Evolutionary conservation across 2,329 filamentous ascomycete species (phyloP), one percentile per base, ranked within the genome.

Genomic region (Venturia aucupariae): DNA sequence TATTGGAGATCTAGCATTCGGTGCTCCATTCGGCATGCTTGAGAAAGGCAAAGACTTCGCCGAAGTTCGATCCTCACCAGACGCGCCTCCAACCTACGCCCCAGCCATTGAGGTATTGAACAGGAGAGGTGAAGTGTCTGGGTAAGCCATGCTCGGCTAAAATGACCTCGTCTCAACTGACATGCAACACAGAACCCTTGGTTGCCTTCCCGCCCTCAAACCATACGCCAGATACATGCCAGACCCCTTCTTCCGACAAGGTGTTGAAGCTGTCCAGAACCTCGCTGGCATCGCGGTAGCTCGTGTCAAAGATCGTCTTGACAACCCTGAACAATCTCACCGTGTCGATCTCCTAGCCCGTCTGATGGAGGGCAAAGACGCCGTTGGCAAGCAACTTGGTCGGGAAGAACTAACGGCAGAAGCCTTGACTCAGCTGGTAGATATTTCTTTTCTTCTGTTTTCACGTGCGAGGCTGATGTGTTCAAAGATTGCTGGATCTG

Each of bases 201-300:
- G 92, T 1, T 89, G 85, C 70, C 79, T 87, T 64, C 90, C 92
- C 0, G 75, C 79, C 65, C 78, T 96, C 60, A 93, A 90, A 74
- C 90, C 90, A 0, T 95, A 85, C 69, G 92, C 91, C 22, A 86
- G 85, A 70, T 93, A 87, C 74, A 76, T 96, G 11, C 90, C 91
- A 0, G 90, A 95, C 71, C 83, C 87, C 1, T 95, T 95, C 79
- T 95, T 94, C 79, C 82, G 77, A 68, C 79, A 89, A 67, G 91
- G 91, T 13, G 77, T 93, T 38, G 77, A 83, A 48, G 90, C 90
- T 0, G 88, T 96, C 0, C 78, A 92, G 71, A 87, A 90, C 70
- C 83, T 97, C 2, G 90, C 91, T 0, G 92, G 92, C 48, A 96
- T 96, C 68, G 92, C 92, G 38, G 88, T 93, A 64, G 90, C 92